Base-by-base conservation (phyloP, 495 filamentous ascomycete genomes). In the Aspergillus ostianus region DNA sequence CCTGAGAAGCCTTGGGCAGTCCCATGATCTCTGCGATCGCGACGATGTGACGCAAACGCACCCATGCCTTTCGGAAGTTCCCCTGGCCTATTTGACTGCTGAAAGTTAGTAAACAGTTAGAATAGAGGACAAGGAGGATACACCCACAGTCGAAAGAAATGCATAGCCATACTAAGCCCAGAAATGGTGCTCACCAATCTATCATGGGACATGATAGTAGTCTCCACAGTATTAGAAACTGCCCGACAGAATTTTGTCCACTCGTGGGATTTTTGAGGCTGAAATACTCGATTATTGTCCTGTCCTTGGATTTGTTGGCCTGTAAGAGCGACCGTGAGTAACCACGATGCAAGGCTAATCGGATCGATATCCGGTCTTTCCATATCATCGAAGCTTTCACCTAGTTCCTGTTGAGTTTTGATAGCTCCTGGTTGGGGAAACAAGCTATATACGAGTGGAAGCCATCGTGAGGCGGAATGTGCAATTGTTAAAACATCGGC, bases 11-110 rank as follows among this genome's bases (percentile, higher is more conserved):
- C 17, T 64, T 66, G 0, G 66, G 68, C 21, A 73, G 55, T n/a
- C 68, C 70, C 55, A 67, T 66, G 10, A 70, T 27, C 54, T 72
- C 70, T 50, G 70, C 70, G 5, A 73, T 56, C 6, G 70, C 66
- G 47, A 66, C 62, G 19, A 66, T 17, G 21, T 68, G 70, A 15
- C 70, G 66, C 41, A 69, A 30, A 9, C 49, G 56, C 10, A 70
- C 47, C 69, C 69, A 72, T 10, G 58, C 66, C 41, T 67, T 70
- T 41, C 66, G 67, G 32, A 70, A 53, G 18, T 62, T 72, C 3
- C 67, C 69, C 30, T 58, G 67, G 2, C 67, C 59, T 12, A 72
- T 59, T 60, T 63, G 60, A 15, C 69, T 70, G 44, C 19, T 19
- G 32, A 48, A 46, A 30, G 17, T 53, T 7, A 52, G 15, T n/a